Conservation (phyloP, 768 basidiomycete species). For the Hygrocybe punicea region DNA sequence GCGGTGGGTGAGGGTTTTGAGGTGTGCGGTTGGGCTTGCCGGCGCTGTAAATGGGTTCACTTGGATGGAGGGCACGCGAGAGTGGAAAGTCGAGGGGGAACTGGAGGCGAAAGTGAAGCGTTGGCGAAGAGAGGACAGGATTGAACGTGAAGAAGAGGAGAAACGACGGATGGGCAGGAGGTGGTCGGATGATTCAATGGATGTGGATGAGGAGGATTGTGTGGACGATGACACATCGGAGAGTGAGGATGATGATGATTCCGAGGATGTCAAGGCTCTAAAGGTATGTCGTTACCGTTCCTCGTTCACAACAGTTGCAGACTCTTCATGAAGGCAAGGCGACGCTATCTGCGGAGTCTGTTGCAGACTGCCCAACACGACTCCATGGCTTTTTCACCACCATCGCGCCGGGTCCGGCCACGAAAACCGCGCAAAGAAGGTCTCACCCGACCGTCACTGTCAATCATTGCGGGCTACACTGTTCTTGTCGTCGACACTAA, state of each 20-base stretch:
- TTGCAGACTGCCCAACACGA: constrained; percentile 47
- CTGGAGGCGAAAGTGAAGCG: constrained; percentile 63
- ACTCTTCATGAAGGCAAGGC: constrained; percentile 53
- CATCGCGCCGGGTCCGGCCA: constrained; percentile 29
- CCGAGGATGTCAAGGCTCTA: constrained; percentile 70
- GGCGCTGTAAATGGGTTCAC: constrained; percentile 72
- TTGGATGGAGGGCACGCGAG: constrained; percentile 56
- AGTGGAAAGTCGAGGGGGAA: constrained; percentile 62
- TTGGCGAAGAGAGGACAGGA: constrained; percentile 69
- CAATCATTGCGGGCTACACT: constrained; percentile 80
- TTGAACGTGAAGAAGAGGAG: constrained; percentile 68
- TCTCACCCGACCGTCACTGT: constrained; percentile 42
- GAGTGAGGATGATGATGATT: constrained; percentile 63
- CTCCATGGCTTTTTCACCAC: constrained; percentile 21
- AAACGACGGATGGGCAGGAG: constrained; percentile 55
- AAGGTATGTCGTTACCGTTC: constrained; percentile 52
- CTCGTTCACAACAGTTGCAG: constrained; percentile 6
- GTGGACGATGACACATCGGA: constrained; percentile 43
- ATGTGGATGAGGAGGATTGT: constrained; percentile 60
- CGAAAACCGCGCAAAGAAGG: constrained; percentile 24
- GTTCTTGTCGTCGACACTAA: constrained; percentile 93
- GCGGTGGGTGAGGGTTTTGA: constrained; percentile 74
- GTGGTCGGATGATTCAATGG: constrained; percentile 63
- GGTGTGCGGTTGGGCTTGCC: constrained; percentile 66
- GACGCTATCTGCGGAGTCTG: constrained; percentile 69